A percentile compares a stretch with the other conserved stretches of the same genome.
Evolutionary conservation across 2,329 filamentous ascomycete species (phyloP).

Genomic region (Atkinsonella texensis): DNA sequence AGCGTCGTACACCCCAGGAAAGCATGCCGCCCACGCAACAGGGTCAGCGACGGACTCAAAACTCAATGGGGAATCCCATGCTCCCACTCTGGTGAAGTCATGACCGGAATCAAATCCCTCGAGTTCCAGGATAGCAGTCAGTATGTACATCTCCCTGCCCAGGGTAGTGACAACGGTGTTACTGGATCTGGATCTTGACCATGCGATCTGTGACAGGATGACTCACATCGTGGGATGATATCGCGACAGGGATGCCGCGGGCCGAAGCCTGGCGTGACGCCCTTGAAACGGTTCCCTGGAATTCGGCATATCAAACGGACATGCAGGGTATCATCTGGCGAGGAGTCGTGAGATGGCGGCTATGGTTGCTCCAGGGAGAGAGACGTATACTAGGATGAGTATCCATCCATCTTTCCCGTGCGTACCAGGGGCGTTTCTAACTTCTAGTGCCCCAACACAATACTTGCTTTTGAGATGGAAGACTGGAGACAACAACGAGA

Average conservation of each 20-base stretch:
- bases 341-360: constrained; percentile 5
- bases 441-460: background rate
- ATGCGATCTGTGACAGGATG: background rate
- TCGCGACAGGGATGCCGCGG: background rate
- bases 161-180: background rate
- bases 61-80: constrained; percentile 5
- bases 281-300: constrained; percentile 7
- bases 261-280: constrained; percentile 3
- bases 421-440: background rate
- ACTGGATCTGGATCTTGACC: background rate
- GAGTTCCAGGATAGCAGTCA: background rate
- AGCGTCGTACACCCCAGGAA: constrained; percentile 2
- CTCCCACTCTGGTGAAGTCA: constrained; percentile 3
- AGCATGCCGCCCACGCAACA: constrained; percentile 9
- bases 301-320: constrained; percentile 9
- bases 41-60: constrained; percentile 8
- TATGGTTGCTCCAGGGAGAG: constrained; percentile 3
- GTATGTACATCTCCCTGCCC: background rate
- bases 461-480: background rate
- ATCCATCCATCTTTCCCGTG: background rate
- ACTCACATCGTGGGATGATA: background rate
- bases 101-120: constrained; percentile 2
- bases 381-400: constrained; percentile 7
- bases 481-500: constrained; percentile 9
- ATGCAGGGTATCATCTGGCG: constrained; percentile 9